Percentiles rank a stretch among this genome's conserved stretches.
Evolutionary conservation across 2,329 filamentous ascomycete species (phyloP).

Genomic region (Fusarium paranaense): DNA sequence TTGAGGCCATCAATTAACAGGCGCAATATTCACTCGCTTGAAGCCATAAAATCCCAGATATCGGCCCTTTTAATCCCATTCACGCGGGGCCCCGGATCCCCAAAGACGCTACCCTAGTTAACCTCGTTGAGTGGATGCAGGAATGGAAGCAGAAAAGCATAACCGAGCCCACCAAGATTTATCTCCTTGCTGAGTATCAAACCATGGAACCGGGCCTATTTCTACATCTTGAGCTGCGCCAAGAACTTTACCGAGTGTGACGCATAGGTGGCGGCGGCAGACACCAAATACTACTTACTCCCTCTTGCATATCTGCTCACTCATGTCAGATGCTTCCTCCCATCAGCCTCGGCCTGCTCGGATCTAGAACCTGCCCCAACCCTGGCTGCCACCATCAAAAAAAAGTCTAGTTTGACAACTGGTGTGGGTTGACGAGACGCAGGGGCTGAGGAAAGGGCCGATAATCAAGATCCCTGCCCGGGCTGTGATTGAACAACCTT

Average conservation of each 20-base stretch:
- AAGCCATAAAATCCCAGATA: neutral
- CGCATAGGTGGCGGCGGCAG: neutral
- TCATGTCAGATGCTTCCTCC: neutral
- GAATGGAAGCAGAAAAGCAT: neutral
- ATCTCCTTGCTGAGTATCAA: neutral
- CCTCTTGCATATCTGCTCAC: neutral
- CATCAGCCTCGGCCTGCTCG: neutral
- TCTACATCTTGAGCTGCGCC: neutral
- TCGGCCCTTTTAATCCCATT: neutral
- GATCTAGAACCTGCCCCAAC: neutral
- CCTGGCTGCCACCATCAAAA: neutral
- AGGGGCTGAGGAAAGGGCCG: slow-evolving; percentile 7
- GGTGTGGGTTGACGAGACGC: slow-evolving; percentile 1
- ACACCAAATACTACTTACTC: neutral
- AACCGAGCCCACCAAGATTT: neutral
- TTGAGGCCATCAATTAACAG: neutral
- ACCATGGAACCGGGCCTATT: neutral
- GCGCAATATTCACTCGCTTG: neutral
- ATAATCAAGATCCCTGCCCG: neutral
- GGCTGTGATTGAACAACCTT: neutral
- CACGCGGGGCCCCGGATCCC: neutral
- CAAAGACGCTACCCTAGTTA: neutral
- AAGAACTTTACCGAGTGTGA: neutral
- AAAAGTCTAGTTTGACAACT: neutral
- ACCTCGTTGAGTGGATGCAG: neutral